Evolutionary conservation across 768 basidiomycete species (phyloP).

Genomic region (Cyathus striatus): DNA sequence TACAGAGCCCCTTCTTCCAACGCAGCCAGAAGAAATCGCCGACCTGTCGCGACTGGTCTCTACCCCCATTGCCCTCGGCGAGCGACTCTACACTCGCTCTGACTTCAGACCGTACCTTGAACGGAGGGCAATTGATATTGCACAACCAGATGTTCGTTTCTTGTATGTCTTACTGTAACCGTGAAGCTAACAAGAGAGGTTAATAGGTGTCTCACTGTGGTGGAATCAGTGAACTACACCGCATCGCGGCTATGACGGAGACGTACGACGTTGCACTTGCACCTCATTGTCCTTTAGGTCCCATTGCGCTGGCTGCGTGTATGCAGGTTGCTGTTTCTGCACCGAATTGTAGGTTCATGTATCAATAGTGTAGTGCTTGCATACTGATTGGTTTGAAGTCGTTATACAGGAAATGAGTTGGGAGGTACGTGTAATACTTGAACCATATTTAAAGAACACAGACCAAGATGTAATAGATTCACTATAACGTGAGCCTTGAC

Average conservation of each 20-base stretch:
- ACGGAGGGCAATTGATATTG: constrained; percentile 58
- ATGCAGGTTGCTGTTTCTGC: constrained; percentile 56
- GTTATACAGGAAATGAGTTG: constrained; percentile 65
- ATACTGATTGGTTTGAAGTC: constrained; percentile 21
- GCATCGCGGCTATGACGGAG: constrained; percentile 55
- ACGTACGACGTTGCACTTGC: constrained; percentile 70
- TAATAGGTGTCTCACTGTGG: constrained; percentile 52
- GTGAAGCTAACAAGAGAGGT: no score
- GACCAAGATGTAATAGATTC: constrained; percentile 45
- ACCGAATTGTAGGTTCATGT: constrained; percentile 47
- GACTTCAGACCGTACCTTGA: constrained; percentile 68
- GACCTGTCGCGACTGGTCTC: constrained; percentile 49
- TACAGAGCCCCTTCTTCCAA: constrained; percentile 53
- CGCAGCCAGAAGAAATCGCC: constrained; percentile 56
- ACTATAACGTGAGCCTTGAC: constrained; percentile 45
- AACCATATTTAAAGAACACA: not conserved
- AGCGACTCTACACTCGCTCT: constrained; percentile 55
- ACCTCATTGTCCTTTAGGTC: constrained; percentile 70
- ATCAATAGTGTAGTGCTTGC: constrained; percentile 2
- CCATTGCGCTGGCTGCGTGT: constrained; percentile 67
- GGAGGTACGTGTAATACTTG: constrained; percentile 29
- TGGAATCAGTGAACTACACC: constrained; percentile 53
- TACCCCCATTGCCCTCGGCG: constrained; percentile 58
- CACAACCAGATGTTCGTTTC: constrained; percentile 56
- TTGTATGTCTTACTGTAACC: not conserved